Evolutionary conservation across 164 flowering plant species (phyloP), one percentile per base, ranked within the genome.

Genomic region (Magnolia kwangsiensis): DNA sequence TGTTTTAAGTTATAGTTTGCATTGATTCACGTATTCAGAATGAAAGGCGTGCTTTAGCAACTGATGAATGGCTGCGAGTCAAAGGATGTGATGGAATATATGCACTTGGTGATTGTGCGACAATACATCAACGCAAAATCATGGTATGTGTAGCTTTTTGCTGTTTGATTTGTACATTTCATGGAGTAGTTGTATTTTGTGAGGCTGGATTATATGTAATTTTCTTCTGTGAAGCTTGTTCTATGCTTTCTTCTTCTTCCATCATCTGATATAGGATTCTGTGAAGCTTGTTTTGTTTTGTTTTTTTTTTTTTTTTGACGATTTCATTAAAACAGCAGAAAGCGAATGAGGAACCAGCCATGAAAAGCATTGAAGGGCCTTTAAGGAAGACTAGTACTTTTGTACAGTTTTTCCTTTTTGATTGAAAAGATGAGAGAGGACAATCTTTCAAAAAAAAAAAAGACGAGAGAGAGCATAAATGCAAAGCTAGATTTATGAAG

Each of bases 11-110:
- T 67, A 18, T 31, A 37, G 13, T 67, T 49, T 27, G 59, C 51
- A 19, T 51, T 76, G 23, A 24, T 55, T 21, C 10, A 23, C 37
- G 8, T 45, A 18, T 31, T 45, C 87, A 93, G 98, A 81, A 76
- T 24, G 84, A 84, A 96, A 88, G 97, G 78, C 93, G 95, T 69
- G 91, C 80, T 76, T 78, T 94, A 68, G 91, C 89, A 18, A 94
- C 97, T 37, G 96, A 96, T 77, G 98, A 96, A 79, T 96, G 98
- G 98, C 81, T 96, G 63, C 81, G 92, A 67, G 99, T 94, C 4
- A 89, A 91, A 73, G 95, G 98, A 73, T 86, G 86, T 70, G 84
- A 89, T 37, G 74, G 50, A 29, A 80, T 91, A n/a, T 96, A 89
- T 84, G 99, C 98, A 50, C 79, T 96, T 6, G 98, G 98, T 70